Evolutionary conservation across 2,329 filamentous ascomycete species (phyloP).

Genomic region (Alternaria triticimaculans): DNA sequence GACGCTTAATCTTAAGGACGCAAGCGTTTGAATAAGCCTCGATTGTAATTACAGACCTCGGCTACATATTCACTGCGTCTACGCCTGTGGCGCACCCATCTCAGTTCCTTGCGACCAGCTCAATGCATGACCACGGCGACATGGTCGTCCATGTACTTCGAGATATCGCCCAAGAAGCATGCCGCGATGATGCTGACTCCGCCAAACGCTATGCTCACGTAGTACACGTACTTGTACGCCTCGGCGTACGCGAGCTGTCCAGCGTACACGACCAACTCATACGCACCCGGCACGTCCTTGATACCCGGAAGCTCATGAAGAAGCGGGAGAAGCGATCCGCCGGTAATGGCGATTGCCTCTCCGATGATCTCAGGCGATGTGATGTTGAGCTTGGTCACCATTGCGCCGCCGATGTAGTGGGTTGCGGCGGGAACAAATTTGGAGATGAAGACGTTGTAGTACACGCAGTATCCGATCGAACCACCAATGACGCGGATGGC

Average conservation of each 20-base stretch:
- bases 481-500: conserved; percentile 72
- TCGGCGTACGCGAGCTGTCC: conserved; percentile 65
- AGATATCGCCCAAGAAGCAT: conserved; percentile 66
- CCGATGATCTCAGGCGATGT: conserved; percentile 58
- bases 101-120: neutral
- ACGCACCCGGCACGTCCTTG: conserved; percentile 55
- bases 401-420: conserved; percentile 44
- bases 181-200: conserved; percentile 62
- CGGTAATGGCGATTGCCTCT: conserved; percentile 53
- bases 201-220: conserved; percentile 68
- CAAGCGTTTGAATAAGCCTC: neutral
- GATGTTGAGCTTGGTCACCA: conserved; percentile 59
- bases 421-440: conserved; percentile 33
- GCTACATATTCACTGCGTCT: neutral
- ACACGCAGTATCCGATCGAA: conserved; percentile 65
- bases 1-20: neutral
- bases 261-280: conserved; percentile 56
- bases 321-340: conserved; percentile 49
- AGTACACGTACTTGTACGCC: conserved; percentile 68
- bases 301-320: conserved; percentile 55
- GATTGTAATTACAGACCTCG: neutral
- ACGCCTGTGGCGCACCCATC: too few relatives aligned
- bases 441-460: conserved; percentile 48
- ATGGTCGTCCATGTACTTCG: conserved; percentile 36
- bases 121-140: conserved; percentile 27